Percentiles rank a stretch among this genome's conserved stretches.
Conservation (phyloP, 2,329 filamentous ascomycete genomes). For the Pseudogymnoascus sp. region DNA sequence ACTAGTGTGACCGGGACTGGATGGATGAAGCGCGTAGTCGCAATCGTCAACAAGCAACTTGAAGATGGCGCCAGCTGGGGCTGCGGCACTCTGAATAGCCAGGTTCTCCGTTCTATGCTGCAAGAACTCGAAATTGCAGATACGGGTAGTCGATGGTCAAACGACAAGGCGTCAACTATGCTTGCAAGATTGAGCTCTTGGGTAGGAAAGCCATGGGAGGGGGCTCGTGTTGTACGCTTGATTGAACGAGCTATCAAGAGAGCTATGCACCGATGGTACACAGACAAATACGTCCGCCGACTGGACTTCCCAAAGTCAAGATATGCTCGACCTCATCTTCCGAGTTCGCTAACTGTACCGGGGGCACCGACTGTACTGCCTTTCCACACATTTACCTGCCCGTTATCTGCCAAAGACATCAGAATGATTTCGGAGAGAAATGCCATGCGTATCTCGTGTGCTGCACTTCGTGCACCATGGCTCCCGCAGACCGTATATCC, state of each 20-base stretch:
- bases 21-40: conserved; percentile 82
- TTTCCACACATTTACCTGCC: conserved; percentile 96
- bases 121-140: conserved; percentile 26
- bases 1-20: conserved; percentile 56
- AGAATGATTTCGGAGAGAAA: conserved; percentile 93
- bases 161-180: conserved; percentile 28
- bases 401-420: conserved; percentile 82
- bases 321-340: conserved; percentile 68
- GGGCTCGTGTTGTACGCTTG: conserved; percentile 71
- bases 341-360: conserved; percentile 64
- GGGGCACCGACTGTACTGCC: conserved; percentile 89
- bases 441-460: conserved; percentile 83
- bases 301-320: conserved; percentile 44
- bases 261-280: conserved; percentile 79
- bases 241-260: conserved; percentile 75
- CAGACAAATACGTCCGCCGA: conserved; percentile 62
- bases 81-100: conserved; percentile 53
- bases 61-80: conserved; percentile 83
- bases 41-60: conserved; percentile 83
- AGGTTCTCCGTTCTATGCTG: conserved; percentile 37
- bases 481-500: conserved; percentile 70
- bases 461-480: conserved; percentile 80
- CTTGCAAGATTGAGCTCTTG: conserved; percentile 41
- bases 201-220: conserved; percentile 77
- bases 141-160: conserved; percentile 26